phyloP scores from a whole-genome alignment of 2,329 filamentous ascomycete genomes.

The Calycina marina region DNA sequence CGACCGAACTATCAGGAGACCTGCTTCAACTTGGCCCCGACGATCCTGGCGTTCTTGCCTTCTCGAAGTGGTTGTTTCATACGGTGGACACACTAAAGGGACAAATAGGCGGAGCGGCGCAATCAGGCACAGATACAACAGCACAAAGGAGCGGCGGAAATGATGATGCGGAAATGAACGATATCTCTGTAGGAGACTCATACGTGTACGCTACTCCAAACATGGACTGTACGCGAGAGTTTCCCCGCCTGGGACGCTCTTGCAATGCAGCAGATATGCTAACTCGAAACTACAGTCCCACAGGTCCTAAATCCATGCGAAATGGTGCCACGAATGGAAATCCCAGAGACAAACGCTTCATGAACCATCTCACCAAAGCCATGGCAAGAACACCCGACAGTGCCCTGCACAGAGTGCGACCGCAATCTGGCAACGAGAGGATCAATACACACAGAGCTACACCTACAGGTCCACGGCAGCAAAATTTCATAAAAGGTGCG shows the following conservation, averaged over 20 bases:
- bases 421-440: slow-evolving; percentile 56
- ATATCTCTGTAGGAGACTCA: slow-evolving; percentile 31
- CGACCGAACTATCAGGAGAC: slow-evolving; percentile 74
- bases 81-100: slow-evolving; percentile 57
- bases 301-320: slow-evolving; percentile 89
- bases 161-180: slow-evolving; percentile 62
- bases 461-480: slow-evolving; percentile 54
- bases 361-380: slow-evolving; percentile 71
- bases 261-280: slow-evolving; percentile 21
- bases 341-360: slow-evolving; percentile 63
- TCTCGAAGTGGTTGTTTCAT: slow-evolving; percentile 86
- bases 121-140: slow-evolving; percentile 17
- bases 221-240: slow-evolving; percentile 5
- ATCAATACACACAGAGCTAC: slow-evolving; percentile 69
- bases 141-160: slow-evolving; percentile 41
- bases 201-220: slow-evolving; percentile 38
- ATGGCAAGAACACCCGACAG: slow-evolving; percentile 66
- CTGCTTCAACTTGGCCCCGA: slow-evolving; percentile 70
- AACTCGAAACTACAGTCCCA: slow-evolving; percentile 50
- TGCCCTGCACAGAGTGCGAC: slow-evolving; percentile 68
- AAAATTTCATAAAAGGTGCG: slow-evolving; percentile 23
- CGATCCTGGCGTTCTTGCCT: slow-evolving; percentile 68
- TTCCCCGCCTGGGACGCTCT: slow-evolving; percentile 4
- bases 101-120: slow-evolving; percentile 37
- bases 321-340: slow-evolving; percentile 49